Evolutionary conservation across 306 rosid species (phyloP).

Genomic region (Quercus engelmannii): DNA sequence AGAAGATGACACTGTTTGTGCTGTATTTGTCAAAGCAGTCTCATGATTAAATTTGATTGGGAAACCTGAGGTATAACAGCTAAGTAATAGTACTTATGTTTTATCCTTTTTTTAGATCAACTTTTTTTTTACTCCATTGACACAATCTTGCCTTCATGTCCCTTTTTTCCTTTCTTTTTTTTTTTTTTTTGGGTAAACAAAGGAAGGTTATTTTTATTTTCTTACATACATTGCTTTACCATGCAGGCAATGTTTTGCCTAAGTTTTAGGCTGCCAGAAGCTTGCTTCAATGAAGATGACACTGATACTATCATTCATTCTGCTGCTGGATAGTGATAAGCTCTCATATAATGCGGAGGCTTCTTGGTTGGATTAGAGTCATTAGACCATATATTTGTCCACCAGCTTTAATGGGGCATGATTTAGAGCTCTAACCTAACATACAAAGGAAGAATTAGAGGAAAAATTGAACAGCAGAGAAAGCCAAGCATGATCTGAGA

Average conservation of each 20-base stretch:
- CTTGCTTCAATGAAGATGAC: constrained; percentile 44
- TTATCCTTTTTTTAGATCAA: neutral
- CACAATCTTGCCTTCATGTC: neutral
- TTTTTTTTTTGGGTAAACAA: no score
- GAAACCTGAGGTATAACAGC: no score
- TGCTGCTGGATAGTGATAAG: constrained; percentile 16
- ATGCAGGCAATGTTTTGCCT: constrained; percentile 89
- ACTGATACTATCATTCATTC: constrained; percentile 7
- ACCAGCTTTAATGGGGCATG: neutral
- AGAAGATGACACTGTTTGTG: neutral
- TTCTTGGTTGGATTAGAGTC: neutral
- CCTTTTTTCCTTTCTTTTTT: neutral
- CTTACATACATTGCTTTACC: neutral
- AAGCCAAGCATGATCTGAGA: neutral
- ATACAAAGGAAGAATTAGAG: neutral
- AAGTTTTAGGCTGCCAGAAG: constrained; percentile 60
- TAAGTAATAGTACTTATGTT: no score
- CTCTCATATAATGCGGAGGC: neutral
- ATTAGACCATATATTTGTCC: neutral
- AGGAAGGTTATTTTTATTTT: neutral
- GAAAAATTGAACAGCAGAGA: neutral
- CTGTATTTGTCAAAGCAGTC: no score
- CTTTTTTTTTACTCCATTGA: neutral
- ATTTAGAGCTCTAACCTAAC: neutral
- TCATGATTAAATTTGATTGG: no score